These are phyloP conservation scores for Calophaca sinica DNA, from an alignment of 306 rosid genomes.

Conservation along the genomic window DNA sequence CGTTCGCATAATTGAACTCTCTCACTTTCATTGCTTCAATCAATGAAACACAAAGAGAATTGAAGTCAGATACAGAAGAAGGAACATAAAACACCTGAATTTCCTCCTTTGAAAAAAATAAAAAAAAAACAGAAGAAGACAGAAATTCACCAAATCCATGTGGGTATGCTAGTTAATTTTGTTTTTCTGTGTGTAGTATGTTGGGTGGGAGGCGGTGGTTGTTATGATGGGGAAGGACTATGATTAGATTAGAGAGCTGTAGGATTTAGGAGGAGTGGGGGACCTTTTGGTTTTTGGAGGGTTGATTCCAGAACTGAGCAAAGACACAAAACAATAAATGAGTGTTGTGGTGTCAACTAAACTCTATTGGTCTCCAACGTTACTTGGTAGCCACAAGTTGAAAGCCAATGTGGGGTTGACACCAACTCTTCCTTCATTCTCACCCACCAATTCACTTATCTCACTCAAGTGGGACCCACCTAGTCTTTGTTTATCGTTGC, in stretches of 20 bases:
- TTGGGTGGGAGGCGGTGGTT: too few species aligned
- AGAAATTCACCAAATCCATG: conserved; percentile 60
- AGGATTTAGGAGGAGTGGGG: conserved; percentile 32
- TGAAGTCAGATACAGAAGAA: conserved; percentile 43
- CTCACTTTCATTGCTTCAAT: conserved; percentile 72
- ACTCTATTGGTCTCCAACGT: neutral
- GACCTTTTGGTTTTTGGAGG: neutral
- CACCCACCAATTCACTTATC: conserved; percentile 66
- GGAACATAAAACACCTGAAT: neutral
- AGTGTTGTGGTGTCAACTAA: conserved; percentile 41
- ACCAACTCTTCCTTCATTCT: conserved; percentile 49
- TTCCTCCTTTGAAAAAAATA: neutral
- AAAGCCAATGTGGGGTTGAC: conserved; percentile 62
- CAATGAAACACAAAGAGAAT: conserved; percentile 36
- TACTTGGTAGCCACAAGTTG: conserved; percentile 71
- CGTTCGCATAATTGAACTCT: conserved; percentile 79
- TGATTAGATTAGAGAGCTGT: conserved; percentile 25
- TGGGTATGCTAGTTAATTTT: conserved; percentile 18
- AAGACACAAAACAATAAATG: conserved; percentile 33
- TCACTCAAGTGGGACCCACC: conserved; percentile 57
- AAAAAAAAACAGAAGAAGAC: conserved; percentile 43
- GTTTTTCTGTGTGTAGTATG: too few species aligned
- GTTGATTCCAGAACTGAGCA: conserved; percentile 53
- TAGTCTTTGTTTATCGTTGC: neutral
- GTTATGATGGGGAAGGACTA: conserved; percentile 48